A percentile compares a stretch with the other conserved stretches of the same genome.
Evolutionary conservation across 805 yeast species (phyloP).

Genomic region (Saccharomycopsis selenospora): DNA sequence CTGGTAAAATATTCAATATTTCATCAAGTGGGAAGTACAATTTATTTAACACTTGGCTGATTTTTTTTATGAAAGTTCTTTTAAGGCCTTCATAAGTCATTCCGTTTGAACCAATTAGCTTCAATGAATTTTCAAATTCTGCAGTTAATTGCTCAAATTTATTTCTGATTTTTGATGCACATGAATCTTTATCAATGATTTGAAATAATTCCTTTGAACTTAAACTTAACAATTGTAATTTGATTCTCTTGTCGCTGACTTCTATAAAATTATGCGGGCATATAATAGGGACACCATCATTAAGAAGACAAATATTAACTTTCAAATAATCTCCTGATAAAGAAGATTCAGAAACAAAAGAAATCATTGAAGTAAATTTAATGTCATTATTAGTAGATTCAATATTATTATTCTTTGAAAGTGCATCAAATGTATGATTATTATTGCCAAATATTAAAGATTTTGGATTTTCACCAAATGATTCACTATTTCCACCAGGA

Average conservation of each 20-base stretch:
- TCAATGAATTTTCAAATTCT: background rate
- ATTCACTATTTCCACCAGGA: conserved; percentile 9
- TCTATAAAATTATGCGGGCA: conserved; percentile 61
- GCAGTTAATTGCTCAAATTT: conserved; percentile 1
- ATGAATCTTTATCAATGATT: conserved; percentile 20
- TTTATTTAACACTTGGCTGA: conserved; percentile 35
- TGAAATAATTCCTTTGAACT: conserved; percentile 36
- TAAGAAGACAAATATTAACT: conserved; percentile 59
- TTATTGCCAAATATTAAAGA: background rate
- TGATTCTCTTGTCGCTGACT: conserved; percentile 35
- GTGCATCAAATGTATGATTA: background rate
- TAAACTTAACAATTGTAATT: conserved; percentile 55
- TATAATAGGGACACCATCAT: conserved; percentile 81
- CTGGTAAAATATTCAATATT: conserved; percentile 49
- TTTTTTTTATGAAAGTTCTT: conserved; percentile 25
- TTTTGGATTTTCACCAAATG: conserved; percentile 16
- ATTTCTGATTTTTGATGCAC: conserved; percentile 28
- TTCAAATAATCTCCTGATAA: conserved; percentile 73
- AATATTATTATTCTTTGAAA: conserved; percentile 4
- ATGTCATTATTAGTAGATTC: conserved; percentile 21
- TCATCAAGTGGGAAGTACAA: conserved; percentile 54
- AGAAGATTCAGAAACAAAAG: conserved; percentile 88
- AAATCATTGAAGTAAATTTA: conserved; percentile 32
- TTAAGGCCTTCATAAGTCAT: conserved; percentile 14
- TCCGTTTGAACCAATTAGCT: conserved; percentile 24